Conservation (phyloP, 148 eudicot species). For the Camellia lanceoleosa region DNA sequence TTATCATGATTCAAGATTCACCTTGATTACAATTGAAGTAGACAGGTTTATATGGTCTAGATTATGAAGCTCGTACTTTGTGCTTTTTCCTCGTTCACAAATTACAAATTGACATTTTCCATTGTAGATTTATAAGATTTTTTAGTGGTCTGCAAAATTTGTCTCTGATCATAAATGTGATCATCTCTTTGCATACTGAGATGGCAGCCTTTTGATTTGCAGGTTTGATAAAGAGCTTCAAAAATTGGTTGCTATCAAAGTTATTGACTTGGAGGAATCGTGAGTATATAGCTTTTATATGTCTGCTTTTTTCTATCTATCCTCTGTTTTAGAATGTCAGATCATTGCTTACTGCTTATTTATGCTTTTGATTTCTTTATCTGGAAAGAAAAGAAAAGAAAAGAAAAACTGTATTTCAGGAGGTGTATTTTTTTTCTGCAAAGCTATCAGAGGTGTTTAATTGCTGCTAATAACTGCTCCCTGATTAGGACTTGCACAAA, state of each 20-base stretch:
- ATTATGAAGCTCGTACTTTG: not conserved
- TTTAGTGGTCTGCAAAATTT: not conserved
- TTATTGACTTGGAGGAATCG: constrained; percentile 94
- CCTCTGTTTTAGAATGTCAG: not conserved
- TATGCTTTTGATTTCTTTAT: not conserved
- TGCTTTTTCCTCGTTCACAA: not conserved
- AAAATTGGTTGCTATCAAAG: constrained; percentile 84
- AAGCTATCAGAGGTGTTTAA: not conserved
- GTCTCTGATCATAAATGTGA: not conserved
- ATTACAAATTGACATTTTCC: not conserved
- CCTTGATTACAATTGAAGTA: not conserved
- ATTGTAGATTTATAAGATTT: not conserved
- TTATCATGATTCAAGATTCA: not conserved
- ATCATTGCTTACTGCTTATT: not conserved
- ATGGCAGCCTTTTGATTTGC: constrained; percentile 28
- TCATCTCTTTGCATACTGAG: constrained; percentile 2
- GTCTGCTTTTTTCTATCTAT: not conserved
- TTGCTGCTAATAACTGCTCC: not conserved
- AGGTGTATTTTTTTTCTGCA: not conserved
- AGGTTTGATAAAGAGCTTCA: constrained; percentile 85
- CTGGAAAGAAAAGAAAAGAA: not conserved
- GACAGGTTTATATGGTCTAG: not conserved
- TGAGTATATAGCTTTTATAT: constrained; percentile 39
- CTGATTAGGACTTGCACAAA: not conserved
- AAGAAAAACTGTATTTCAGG: not conserved